Percentiles rank a stretch among this genome's conserved stretches.
Conservation (phyloP, 352 stramenopile genomes). For the Globisporangium radiosum region DNA sequence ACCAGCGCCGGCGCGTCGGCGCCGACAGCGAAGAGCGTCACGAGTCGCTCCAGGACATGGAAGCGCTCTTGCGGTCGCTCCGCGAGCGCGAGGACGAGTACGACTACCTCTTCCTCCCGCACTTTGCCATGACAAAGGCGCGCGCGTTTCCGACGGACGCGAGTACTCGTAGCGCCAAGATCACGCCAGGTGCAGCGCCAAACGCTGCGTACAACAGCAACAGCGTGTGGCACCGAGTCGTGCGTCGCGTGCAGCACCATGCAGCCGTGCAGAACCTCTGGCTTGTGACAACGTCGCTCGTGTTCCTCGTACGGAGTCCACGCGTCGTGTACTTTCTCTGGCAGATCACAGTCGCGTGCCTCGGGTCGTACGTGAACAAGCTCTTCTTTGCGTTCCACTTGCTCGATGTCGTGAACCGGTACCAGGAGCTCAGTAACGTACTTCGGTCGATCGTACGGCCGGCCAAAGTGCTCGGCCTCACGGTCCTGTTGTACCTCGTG, state of each 20-base stretch:
- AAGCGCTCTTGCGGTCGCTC: slow-evolving; percentile 48
- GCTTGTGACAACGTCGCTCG: slow-evolving; percentile 36
- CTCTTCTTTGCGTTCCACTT: slow-evolving; percentile 77
- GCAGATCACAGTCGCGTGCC: slow-evolving; percentile 51
- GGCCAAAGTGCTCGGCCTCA: slow-evolving; percentile 51
- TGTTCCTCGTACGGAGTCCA: slow-evolving; percentile 43
- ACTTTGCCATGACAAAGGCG: background rate
- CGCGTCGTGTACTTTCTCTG: slow-evolving; percentile 51
- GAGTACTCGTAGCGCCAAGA: background rate
- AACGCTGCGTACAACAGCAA: background rate
- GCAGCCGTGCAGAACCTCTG: slow-evolving; percentile 7
- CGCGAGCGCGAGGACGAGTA: slow-evolving; percentile 59
- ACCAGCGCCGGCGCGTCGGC: slow-evolving; percentile 12
- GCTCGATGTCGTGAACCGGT: slow-evolving; percentile 73
- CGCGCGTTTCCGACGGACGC: background rate
- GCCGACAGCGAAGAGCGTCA: slow-evolving; percentile 26
- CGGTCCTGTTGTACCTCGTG: slow-evolving; percentile 59
- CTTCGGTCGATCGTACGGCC: slow-evolving; percentile 54
- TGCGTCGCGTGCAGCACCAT: background rate
- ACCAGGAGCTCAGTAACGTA: slow-evolving; percentile 68
- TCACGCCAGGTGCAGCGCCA: background rate
- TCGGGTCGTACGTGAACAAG: slow-evolving; percentile 61
- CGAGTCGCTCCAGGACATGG: slow-evolving; percentile 58
- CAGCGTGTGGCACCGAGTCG: background rate
- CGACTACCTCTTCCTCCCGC: slow-evolving; percentile 49